Base-by-base conservation (phyloP, 768 basidiomycete genomes). In the Pleurotus tuber-regium region DNA sequence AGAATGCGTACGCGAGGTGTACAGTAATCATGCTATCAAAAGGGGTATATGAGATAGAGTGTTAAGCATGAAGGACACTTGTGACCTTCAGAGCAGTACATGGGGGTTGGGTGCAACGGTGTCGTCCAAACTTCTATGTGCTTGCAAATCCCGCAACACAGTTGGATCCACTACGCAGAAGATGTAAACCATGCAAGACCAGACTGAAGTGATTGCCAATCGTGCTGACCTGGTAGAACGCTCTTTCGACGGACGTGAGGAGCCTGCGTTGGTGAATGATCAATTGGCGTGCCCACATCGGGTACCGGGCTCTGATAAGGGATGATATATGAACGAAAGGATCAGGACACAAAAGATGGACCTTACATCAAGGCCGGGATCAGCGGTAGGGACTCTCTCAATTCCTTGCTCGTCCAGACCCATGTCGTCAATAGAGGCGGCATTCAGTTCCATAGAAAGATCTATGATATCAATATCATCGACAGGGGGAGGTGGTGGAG, bases 181-280 rank as follows among this genome's bases (percentile, higher is more conserved):
- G 51, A 51, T 54, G 52, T 59, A 56, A 64, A 54, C 43, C 48
- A 50, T 30, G 43, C 46, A 50, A 36, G 51, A 40, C 26, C n/a
- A 50, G 42, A 50, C 48, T 38, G 41, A 59, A 54, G 47, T 59
- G 57, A 42, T 36, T 24, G 38, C 52, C 52, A 57, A 46, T 52
- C 29, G 44, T 52, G 69, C 71, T 62, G 66, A 91, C 91, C 87
- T 72, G 93, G 95, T 55, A 98, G 76, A 41, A 96, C 94, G 61
- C 92, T 96, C 76, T 94, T 97, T 68, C 96, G 81, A 60, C 96
- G 84, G 28, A 95, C 83, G 70, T 99, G 96, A 49, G 93, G 78
- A 38, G 85, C 82, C 52, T 75, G 71, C 50, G 78, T 68, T 25
- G 82, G 74, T 40, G 80, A 80, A 60, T 82, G 81, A 53, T 84